These are phyloP conservation scores for Cornus suecica DNA, from an alignment of 148 eudicot species.

Conservation along the genomic window DNA sequence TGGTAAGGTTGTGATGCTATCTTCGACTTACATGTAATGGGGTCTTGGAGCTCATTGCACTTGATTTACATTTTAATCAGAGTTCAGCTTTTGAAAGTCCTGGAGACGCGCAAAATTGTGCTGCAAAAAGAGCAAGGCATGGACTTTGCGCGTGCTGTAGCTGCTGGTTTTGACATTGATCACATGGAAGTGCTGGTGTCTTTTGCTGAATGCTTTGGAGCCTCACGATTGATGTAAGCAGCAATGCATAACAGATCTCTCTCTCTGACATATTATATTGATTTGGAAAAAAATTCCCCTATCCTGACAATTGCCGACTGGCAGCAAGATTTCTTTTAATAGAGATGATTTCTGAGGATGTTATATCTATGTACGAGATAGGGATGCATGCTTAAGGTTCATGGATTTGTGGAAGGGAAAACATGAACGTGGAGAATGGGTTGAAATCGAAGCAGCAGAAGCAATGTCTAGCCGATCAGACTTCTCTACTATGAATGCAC, in stretches of 20 bases:
- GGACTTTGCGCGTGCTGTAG: slow-evolving; percentile 98
- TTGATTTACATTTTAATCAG: slow-evolving; percentile 39
- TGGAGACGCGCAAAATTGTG: slow-evolving; percentile 79
- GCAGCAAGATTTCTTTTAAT: slow-evolving; percentile 13
- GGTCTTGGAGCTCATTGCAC: slow-evolving; percentile 7
- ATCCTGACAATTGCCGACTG: neutral
- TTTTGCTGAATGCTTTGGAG: slow-evolving; percentile 90
- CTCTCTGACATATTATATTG: neutral
- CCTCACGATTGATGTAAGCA: slow-evolving; percentile 84
- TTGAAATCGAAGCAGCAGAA: slow-evolving; percentile 84
- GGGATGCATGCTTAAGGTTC: slow-evolving; percentile 85
- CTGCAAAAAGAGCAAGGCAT: slow-evolving; percentile 95
- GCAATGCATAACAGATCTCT: neutral
- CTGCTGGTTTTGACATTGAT: slow-evolving; percentile 86
- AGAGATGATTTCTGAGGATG: neutral
- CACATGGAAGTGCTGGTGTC: slow-evolving; percentile 55
- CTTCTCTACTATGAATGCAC: slow-evolving; percentile 44
- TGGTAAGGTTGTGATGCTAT: neutral
- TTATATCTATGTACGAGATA: slow-evolving; percentile 23
- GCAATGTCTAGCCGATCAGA: slow-evolving; percentile 48
- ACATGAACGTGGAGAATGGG: slow-evolving; percentile 97
- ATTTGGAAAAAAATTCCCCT: neutral
- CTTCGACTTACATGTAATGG: neutral
- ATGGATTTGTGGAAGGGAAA: slow-evolving; percentile 83
- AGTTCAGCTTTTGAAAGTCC: slow-evolving; percentile 77